A percentile compares a stretch with the other conserved stretches of the same genome.
Evolutionary conservation across 257 asterid species (phyloP).

Genomic region (Solanum infundibuliforme): DNA sequence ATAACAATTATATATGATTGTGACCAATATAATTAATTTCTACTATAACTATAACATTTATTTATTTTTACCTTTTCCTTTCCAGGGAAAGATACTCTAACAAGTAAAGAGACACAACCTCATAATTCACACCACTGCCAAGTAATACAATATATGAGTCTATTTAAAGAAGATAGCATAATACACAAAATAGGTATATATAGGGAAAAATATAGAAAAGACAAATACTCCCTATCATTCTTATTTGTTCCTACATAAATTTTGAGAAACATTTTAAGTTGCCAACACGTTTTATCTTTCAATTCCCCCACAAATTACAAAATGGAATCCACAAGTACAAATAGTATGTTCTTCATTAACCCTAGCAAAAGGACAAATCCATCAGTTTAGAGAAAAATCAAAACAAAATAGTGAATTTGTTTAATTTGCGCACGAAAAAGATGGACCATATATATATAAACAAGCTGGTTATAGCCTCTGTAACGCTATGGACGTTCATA

Average conservation of each 20-base stretch:
- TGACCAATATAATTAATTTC: not conserved
- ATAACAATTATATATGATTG: not conserved
- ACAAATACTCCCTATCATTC: not conserved
- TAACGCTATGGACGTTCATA: not conserved
- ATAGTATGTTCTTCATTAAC: not conserved
- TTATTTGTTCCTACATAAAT: not conserved
- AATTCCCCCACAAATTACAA: not conserved
- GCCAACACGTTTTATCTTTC: not conserved
- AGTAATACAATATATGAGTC: not conserved
- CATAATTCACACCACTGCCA: not conserved
- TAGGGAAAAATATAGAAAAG: not conserved
- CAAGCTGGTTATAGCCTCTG: not conserved
- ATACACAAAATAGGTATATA: not conserved
- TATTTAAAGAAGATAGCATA: not conserved
- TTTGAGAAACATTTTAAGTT: not conserved
- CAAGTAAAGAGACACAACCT: not conserved
- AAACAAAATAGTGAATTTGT: not conserved
- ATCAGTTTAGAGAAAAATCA: not conserved
- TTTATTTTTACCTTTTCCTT: not conserved
- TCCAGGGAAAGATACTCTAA: not conserved
- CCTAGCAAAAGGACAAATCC: not conserved
- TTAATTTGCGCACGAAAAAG: not conserved
- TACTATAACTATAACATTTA: not conserved
- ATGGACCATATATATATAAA: not conserved
- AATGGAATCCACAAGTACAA: not conserved